A percentile compares a stretch with the other conserved stretches of the same genome.
phyloP scores from a whole-genome alignment of 1,139 yeast genomes.

The Candida sp. region DNA sequence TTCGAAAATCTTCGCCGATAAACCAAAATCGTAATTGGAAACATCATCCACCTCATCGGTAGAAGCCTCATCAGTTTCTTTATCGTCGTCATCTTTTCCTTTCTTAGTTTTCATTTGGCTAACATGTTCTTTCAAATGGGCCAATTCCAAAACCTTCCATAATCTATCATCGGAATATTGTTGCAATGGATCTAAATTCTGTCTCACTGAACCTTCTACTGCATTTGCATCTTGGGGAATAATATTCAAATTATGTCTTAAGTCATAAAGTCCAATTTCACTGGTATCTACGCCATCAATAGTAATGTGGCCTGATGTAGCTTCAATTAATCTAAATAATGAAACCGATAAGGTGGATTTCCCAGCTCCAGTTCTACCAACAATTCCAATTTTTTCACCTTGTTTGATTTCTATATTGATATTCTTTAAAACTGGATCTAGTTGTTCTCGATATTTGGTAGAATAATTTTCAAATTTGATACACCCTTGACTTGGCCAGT shows the following conservation, averaged over 20 bases:
- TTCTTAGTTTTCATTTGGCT: slow-evolving; percentile 26
- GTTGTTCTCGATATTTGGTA: slow-evolving; percentile 32
- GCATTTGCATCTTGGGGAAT: slow-evolving; percentile 40
- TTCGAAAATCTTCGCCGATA: slow-evolving; percentile 22
- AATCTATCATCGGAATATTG: slow-evolving; percentile 24
- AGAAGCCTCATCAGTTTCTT: slow-evolving; percentile 10
- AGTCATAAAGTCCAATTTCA: slow-evolving; percentile 29
- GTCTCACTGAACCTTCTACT: slow-evolving; percentile 31
- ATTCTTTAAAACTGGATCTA: slow-evolving; percentile 33
- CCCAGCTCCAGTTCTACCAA: slow-evolving; percentile 43
- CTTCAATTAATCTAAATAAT: slow-evolving; percentile 35
- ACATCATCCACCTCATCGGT: neutral
- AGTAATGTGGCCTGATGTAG: slow-evolving; percentile 27
- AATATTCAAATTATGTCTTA: slow-evolving; percentile 30
- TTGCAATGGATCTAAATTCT: slow-evolving; percentile 34
- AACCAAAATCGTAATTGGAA: slow-evolving; percentile 12
- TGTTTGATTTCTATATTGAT: slow-evolving; percentile 24
- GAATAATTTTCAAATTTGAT: slow-evolving; percentile 27
- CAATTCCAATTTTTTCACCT: slow-evolving; percentile 36
- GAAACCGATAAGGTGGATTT: slow-evolving; percentile 37
- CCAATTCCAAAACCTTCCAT: slow-evolving; percentile 32
- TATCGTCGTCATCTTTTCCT: slow-evolving; percentile 14
- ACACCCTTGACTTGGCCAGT: slow-evolving; percentile 32
- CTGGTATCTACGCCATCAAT: slow-evolving; percentile 31
- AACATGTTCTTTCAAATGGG: slow-evolving; percentile 32